Percentiles rank a stretch among this genome's conserved stretches.
These are phyloP conservation scores for Calocybe cyanea DNA, from an alignment of 768 basidiomycete species.

Conservation along the genomic window DNA sequence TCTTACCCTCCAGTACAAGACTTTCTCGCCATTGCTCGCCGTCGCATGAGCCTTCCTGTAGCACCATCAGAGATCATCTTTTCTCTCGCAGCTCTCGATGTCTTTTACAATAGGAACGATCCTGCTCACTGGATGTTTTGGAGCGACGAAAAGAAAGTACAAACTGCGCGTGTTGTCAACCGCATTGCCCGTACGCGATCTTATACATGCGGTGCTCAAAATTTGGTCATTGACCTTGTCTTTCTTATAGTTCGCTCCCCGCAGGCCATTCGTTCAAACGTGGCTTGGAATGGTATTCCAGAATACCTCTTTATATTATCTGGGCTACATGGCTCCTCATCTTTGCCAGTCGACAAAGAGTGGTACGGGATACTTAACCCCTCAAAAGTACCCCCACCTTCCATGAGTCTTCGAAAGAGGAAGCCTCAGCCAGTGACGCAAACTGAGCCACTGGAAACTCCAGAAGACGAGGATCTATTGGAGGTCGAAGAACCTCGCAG, in stretches of 20 bases:
- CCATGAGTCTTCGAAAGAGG: conserved; percentile 32
- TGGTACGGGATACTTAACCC: conserved; percentile 32
- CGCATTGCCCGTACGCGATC: conserved; percentile 47
- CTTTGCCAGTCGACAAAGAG: conserved; percentile 25
- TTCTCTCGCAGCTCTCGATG: conserved; percentile 56
- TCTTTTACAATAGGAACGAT: conserved; percentile 51
- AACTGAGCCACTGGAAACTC: conserved; percentile 18
- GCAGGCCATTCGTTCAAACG: conserved; percentile 33
- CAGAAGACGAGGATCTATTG: conserved; percentile 22
- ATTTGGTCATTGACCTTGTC: background rate
- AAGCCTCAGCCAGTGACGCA: conserved; percentile 24
- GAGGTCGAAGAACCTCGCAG: conserved; percentile 25
- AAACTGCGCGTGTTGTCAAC: conserved; percentile 51
- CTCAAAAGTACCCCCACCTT: conserved; percentile 23
- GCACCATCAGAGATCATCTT: conserved; percentile 43
- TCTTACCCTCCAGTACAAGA: conserved; percentile 45
- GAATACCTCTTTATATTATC: conserved; percentile 36
- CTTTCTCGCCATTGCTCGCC: conserved; percentile 42
- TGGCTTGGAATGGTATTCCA: conserved; percentile 40
- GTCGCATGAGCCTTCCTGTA: conserved; percentile 33
- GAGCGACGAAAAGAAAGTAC: conserved; percentile 44
- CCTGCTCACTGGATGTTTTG: conserved; percentile 65
- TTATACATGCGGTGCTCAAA: background rate
- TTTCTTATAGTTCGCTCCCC: conserved; percentile 32
- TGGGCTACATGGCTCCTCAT: conserved; percentile 28